Conservation (phyloP, 306 rosid genomes). For the Erythrophleum fordii region DNA sequence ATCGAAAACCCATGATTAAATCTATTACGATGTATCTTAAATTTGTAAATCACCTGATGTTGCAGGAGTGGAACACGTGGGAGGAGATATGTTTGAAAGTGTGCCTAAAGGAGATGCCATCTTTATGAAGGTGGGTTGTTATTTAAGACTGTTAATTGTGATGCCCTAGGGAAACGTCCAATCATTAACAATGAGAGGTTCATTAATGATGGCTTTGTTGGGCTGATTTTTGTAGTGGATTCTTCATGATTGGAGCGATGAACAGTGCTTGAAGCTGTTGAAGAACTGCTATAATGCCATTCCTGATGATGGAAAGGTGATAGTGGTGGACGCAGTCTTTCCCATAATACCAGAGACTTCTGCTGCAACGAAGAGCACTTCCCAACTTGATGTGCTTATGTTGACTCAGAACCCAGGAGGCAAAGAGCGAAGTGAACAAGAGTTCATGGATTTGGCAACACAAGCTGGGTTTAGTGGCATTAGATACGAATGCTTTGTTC, state of each 20-base stretch:
- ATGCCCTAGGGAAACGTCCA: too few relatives aligned
- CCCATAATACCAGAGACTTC: constrained; percentile 26
- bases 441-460: constrained; percentile 40
- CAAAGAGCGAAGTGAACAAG: constrained; percentile 43
- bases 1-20: too few relatives aligned
- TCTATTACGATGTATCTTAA: not conserved
- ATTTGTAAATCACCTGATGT: not conserved
- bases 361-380: not conserved
- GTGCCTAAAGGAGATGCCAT: not conserved
- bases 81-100: not conserved
- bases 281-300: too few relatives aligned
- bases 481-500: constrained; percentile 18
- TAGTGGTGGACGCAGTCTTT: constrained; percentile 10
- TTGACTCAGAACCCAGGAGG: constrained; percentile 47
- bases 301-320: constrained; percentile 5
- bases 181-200: too few relatives aligned
- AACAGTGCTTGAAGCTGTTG: too few relatives aligned
- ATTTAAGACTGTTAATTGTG: not conserved
- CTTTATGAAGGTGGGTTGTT: not conserved
- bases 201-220: not conserved
- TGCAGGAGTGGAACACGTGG: not conserved
- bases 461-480: too few relatives aligned
- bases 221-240: constrained; percentile 25
- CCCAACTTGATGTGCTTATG: constrained; percentile 38
- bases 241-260: constrained; percentile 46